These are phyloP conservation scores for Platanthera zijinensis DNA, from an alignment of 106 monocot species.

Conservation along the genomic window DNA sequence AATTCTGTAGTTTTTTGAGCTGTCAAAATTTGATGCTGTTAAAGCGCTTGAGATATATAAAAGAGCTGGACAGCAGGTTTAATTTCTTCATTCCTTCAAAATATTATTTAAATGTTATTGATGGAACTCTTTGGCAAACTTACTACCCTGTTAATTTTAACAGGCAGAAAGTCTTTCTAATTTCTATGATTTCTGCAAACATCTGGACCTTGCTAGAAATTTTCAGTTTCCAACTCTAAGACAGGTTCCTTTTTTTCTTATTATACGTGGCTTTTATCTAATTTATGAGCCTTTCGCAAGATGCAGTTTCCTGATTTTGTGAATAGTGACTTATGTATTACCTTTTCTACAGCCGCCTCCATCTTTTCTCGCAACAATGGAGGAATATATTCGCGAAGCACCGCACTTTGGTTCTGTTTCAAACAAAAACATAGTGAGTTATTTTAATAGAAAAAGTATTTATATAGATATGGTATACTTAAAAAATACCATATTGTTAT, in stretches of 20 bases:
- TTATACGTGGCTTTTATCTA: not conserved
- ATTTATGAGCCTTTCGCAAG: not conserved
- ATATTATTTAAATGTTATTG: not conserved
- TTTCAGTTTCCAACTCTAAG: conserved; percentile 74
- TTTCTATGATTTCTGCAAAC: conserved; percentile 76
- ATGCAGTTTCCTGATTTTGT: not conserved
- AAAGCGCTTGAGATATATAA: conserved; percentile 76
- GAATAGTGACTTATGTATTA: not conserved
- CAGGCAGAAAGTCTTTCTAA: conserved; percentile 72
- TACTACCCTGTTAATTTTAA: not conserved
- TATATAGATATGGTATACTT: not conserved
- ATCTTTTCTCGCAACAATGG: conserved; percentile 86
- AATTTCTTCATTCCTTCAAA: not conserved
- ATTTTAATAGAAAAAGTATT: not conserved
- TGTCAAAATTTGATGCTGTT: conserved; percentile 77
- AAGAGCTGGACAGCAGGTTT: conserved; percentile 68
- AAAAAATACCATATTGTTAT: not conserved
- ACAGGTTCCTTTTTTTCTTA: conserved; percentile 34
- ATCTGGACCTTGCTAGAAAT: conserved; percentile 70
- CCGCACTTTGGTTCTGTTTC: conserved; percentile 46
- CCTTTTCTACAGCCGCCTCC: conserved; percentile 65
- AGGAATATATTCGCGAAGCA: conserved; percentile 94
- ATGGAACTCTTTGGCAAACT: not conserved
- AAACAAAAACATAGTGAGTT: conserved; percentile 45
- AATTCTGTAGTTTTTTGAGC: conserved; percentile 72